phyloP scores from a whole-genome alignment of 2,329 filamentous ascomycete genomes.

The Sporothrix globosa region DNA sequence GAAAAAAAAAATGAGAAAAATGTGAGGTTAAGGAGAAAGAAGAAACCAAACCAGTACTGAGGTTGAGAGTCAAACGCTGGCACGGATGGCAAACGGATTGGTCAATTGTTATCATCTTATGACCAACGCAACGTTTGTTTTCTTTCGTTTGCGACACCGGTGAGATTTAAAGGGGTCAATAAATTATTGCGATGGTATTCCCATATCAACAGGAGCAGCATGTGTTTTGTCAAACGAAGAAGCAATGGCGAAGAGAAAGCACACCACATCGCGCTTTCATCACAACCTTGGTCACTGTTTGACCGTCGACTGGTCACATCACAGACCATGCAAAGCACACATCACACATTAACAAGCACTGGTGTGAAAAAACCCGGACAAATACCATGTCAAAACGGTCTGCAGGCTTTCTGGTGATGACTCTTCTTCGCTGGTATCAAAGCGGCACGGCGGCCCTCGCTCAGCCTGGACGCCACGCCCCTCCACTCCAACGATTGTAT shows the following conservation, averaged over 20 bases:
- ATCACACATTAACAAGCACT: not conserved
- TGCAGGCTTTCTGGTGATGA: not conserved
- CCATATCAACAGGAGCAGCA: not conserved
- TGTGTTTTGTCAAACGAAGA: not conserved
- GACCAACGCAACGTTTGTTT: not conserved
- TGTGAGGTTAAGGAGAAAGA: not conserved
- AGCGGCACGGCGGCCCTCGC: not conserved
- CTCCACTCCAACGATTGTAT: conserved; percentile 6
- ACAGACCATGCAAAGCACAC: not conserved
- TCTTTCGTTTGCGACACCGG: not conserved
- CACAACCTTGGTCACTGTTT: conserved; percentile 20
- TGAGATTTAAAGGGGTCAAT: not conserved
- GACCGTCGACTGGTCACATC: not conserved
- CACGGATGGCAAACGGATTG: not conserved
- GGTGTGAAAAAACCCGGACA: not conserved
- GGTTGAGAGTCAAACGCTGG: not conserved
- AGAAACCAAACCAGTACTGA: conserved; percentile 2
- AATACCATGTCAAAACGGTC: not conserved
- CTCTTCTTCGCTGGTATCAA: not conserved
- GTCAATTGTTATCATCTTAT: not conserved
- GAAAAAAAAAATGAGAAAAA: not conserved
- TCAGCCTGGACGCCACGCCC: not conserved
- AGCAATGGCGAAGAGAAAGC: not conserved
- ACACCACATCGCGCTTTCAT: not conserved
- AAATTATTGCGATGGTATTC: not conserved